phyloP scores from a whole-genome alignment of 768 basidiomycete species.

The Collybia sp. region DNA sequence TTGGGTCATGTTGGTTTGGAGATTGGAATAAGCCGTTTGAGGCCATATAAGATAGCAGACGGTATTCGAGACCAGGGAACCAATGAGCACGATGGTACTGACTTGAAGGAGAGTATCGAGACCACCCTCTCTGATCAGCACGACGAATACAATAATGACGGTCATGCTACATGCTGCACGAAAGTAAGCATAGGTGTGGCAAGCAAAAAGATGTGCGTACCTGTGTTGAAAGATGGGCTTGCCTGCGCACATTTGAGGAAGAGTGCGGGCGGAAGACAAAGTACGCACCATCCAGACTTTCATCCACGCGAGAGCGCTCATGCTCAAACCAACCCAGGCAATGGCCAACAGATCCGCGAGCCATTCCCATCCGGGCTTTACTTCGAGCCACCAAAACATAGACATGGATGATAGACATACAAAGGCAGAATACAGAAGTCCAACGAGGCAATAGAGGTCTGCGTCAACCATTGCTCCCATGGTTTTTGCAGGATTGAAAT shows the following conservation, averaged over 20 bases:
- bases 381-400: conserved; percentile 77
- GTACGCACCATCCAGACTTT: conserved; percentile 77
- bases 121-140: conserved; percentile 94
- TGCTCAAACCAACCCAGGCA: conserved; percentile 78
- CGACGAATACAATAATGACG: conserved; percentile 77
- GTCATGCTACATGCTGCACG: conserved; percentile 77
- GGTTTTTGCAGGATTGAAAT: conserved; percentile 93
- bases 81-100: conserved; percentile 71
- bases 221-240: conserved; percentile 88
- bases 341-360: conserved; percentile 72
- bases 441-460: conserved; percentile 71
- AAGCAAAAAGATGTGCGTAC: conserved; percentile 26
- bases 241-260: conserved; percentile 22
- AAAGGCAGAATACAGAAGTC: conserved; percentile 64
- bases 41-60: conserved; percentile 86
- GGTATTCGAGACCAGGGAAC: conserved; percentile 73
- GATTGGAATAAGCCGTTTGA: conserved; percentile 74
- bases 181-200: neutral
- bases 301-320: conserved; percentile 82
- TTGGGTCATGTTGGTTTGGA: conserved; percentile 82
- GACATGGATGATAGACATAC: conserved; percentile 75
- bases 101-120: conserved; percentile 68
- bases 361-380: conserved; percentile 64
- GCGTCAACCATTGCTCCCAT: conserved; percentile 92
- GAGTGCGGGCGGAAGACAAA: neutral